Evolutionary conservation across 495 filamentous ascomycete species (phyloP), one percentile per base, ranked within the genome.

Genomic region (Trypethelium eluteriae): DNA sequence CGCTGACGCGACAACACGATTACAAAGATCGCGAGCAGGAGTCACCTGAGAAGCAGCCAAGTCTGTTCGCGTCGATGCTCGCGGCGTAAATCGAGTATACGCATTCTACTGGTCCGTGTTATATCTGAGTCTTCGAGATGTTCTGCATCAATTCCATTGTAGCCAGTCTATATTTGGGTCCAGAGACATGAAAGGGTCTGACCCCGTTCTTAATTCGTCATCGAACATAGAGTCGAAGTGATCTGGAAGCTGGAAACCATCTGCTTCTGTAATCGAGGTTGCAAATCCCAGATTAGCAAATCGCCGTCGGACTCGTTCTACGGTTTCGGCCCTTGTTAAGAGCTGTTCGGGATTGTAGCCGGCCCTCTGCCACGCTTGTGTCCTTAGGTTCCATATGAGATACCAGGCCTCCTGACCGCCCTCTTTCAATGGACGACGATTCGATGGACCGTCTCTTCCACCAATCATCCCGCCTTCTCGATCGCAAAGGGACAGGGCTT

Each of bases 351-450:
- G 62, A 16, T 68, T 50, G 34, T 64, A 38, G 32, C 66, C 66
- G 39, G 44, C 62, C 12, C 25, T 59, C 32, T 50, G 66, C 66
- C 66, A 68, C n/a, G 62, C 66, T 46, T 64, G 47, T 36, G 66
- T 39, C 18, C 66, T 41, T 25, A 68, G 39, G n/a, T 44, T 62
- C 3, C 46, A 41, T 10, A 68, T 41, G 62, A 64, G 64, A 35
- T 56, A 34, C 66, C 66, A 68, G 5, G 61, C 47, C 25, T 68
- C 66, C 25, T 64, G 66, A 6, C 66, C 66, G 36, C 66, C 66
- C 44, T 68, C 66, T 5, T 32, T 56, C 35, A 68, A 59, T 35
- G 66, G 66, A 25, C 66, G 66, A 46, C 64, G 50, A 53, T 53
- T 7, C 16, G 25, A 18, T 25, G 16, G 39, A 38, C 39, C 62